phyloP scores from a whole-genome alignment of 371 early-diverging fungal genomes.

The Lichtheimia corymbifera region DNA sequence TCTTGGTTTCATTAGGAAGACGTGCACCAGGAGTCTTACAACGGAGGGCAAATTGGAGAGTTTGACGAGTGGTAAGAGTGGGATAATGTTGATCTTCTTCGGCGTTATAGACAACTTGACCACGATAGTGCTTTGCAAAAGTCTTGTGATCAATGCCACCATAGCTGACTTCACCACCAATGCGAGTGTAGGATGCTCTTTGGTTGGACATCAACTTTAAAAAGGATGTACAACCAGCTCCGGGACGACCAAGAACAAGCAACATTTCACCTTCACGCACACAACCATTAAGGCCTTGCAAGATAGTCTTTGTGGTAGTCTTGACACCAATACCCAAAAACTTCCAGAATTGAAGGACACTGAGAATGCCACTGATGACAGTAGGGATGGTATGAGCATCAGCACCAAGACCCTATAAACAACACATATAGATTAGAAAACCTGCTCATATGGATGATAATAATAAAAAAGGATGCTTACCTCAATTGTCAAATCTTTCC shows the following conservation, averaged over 20 bases:
- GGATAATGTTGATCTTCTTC: conserved; percentile 77
- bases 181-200: conserved; percentile 53
- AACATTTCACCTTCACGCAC: conserved; percentile 72
- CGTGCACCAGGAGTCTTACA: conserved; percentile 69
- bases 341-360: conserved; percentile 31
- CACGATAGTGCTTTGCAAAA: conserved; percentile 54
- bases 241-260: conserved; percentile 71
- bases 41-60: conserved; percentile 65
- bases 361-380: conserved; percentile 16
- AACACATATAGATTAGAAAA: neutral
- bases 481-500: conserved; percentile 46
- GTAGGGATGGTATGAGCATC: conserved; percentile 42
- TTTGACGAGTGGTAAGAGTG: conserved; percentile 66
- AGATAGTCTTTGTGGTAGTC: conserved; percentile 28
- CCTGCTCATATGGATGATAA: no score
- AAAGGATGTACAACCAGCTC: conserved; percentile 70
- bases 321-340: conserved; percentile 16
- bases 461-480: neutral
- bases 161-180: conserved; percentile 58
- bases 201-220: conserved; percentile 67
- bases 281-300: conserved; percentile 58
- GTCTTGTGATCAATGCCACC: conserved; percentile 59
- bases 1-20: conserved; percentile 37
- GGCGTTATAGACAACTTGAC: conserved; percentile 66
- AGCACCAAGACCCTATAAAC: conserved; percentile 35